phyloP scores from a whole-genome alignment of 805 yeast genomes.

The Wickerhamomyces pijperi region DNA sequence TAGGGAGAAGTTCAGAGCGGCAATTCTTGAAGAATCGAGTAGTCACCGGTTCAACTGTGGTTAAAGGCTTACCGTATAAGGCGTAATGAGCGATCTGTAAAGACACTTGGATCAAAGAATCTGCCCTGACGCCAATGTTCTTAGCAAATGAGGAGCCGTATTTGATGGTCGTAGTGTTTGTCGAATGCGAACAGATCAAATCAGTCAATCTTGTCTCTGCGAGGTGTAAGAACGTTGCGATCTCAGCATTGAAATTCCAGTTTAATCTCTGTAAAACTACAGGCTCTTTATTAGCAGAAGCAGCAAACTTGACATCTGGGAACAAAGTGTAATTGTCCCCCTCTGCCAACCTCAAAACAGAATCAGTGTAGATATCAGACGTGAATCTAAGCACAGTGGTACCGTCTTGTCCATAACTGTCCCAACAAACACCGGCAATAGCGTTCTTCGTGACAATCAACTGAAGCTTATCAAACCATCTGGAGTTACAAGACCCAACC shows the following conservation, averaged over 20 bases:
- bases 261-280: constrained; percentile 18
- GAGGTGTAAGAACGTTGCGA: constrained; percentile 45
- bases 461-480: constrained; percentile 88
- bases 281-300: constrained; percentile 8
- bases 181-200: constrained; percentile 67
- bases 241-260: constrained; percentile 27
- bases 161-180: constrained; percentile 63
- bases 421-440: constrained; percentile 85
- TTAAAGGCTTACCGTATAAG: constrained; percentile 78
- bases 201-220: constrained; percentile 87
- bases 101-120: constrained; percentile 83
- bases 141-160: constrained; percentile 71
- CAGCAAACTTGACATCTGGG: constrained; percentile 21
- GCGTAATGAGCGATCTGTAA: constrained; percentile 88
- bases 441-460: constrained; percentile 76
- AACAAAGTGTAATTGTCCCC: constrained; percentile 32
- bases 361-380: constrained; percentile 82
- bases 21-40: constrained; percentile 59
- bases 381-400: constrained; percentile 83
- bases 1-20: constrained; percentile 57
- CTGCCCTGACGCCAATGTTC: constrained; percentile 75
- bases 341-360: constrained; percentile 77
- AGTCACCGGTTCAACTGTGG: constrained; percentile 84
- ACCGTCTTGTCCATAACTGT: constrained; percentile 86
- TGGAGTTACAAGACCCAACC: constrained; percentile 82